These are phyloP conservation scores for Aspergillus glaucus DNA, from an alignment of 2,329 filamentous ascomycete species.

Conservation along the genomic window DNA sequence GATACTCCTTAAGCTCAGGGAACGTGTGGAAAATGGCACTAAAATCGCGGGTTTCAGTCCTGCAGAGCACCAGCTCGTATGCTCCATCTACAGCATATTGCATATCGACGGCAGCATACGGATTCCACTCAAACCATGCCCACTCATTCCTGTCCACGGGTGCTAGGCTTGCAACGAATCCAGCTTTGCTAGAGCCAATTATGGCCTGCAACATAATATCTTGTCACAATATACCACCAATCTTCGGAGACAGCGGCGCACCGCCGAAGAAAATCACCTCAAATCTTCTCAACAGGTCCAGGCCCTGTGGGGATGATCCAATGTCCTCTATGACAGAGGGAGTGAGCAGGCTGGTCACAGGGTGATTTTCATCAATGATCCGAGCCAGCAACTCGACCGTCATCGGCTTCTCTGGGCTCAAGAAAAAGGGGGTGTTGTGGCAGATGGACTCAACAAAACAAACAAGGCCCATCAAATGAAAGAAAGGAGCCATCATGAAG, in stretches of 20 bases:
- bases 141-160: conserved; percentile 21
- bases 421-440: conserved; percentile 11
- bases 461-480: conserved; percentile 23
- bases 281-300: background rate
- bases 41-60: conserved; percentile 8
- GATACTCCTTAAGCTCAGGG: conserved; percentile 29
- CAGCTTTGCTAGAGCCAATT: conserved; percentile 17
- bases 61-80: conserved; percentile 20
- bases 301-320: conserved; percentile 11
- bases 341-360: conserved; percentile 14
- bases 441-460: conserved; percentile 13
- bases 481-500: conserved; percentile 17
- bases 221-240: conserved; percentile 12
- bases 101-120: conserved; percentile 24
- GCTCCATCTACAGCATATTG: conserved; percentile 14
- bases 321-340: conserved; percentile 23
- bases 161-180: conserved; percentile 10
- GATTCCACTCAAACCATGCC: conserved; percentile 31
- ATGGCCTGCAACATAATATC: conserved; percentile 9
- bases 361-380: conserved; percentile 11
- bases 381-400: conserved; percentile 16
- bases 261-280: conserved; percentile 10
- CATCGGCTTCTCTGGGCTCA: conserved; percentile 19
- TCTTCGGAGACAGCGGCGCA: conserved; percentile 12
- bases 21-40: conserved; percentile 31